Base-by-base conservation (phyloP, 371 early-diverging fungal species). In the Mucor sp. region DNA sequence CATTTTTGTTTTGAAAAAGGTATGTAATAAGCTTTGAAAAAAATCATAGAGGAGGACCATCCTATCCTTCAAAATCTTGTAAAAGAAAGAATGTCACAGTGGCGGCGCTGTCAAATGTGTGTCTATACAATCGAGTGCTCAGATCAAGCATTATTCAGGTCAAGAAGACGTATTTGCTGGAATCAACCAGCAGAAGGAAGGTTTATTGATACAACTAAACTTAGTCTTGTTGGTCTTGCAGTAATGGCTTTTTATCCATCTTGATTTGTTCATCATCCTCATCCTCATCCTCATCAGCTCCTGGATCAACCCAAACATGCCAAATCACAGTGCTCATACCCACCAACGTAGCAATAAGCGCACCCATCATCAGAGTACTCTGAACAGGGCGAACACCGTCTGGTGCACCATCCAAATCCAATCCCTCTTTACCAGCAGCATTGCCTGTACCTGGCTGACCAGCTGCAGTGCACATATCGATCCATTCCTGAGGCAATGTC, bases 251-350 rank as follows among this genome's bases (percentile, higher is more conserved):
- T 39, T 41, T 21, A 12, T 59, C 60, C 11, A 19, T 3, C 33
- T n/a, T 50, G 12, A 11, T 47, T 21, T 48, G 17, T 12, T 41
- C 64, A 28, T 63, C 11, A 5, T 65, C 58, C 7, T 55, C 75
- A 14, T 63, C 69, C 58, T 65, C 67, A 12, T 60, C 72, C 12
- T 74, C 73, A 47, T 74, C 76, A 21, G 74, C 76, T 23, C 60
- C 53, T 1, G 66, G 66, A 32, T 71, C 68, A 17, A 64, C 68
- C 72, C 72, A 71, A 19, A 86, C 81, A 56, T 89, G 92, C 92
- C 93, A 93, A 41, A 91, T 63, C 27, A 92, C 87, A 2, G 88
- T 82, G 25, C 70, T 80, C 28, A 91, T 74, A 53, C 93, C 93
- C 21, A 91, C 50, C 7, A 93, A 58, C 27, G 91, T 91, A 23